phyloP scores from a whole-genome alignment of 148 eudicot species.

The Arctostaphylos glauca region DNA sequence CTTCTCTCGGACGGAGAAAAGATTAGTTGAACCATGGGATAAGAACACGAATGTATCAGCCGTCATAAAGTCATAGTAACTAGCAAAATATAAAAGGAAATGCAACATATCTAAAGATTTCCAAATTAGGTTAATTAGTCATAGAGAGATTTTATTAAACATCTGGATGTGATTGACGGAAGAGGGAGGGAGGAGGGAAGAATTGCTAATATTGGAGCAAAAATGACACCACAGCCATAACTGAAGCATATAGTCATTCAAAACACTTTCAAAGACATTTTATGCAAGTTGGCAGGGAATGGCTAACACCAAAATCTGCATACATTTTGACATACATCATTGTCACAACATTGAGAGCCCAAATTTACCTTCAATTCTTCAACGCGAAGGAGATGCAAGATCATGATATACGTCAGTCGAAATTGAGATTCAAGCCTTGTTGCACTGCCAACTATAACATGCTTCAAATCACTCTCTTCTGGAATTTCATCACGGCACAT shows the following conservation, averaged over 20 bases:
- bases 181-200: not conserved
- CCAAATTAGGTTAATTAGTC: not conserved
- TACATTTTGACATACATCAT: not conserved
- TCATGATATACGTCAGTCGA: constrained; percentile 96
- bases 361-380: constrained; percentile 86
- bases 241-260: not conserved
- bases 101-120: not conserved
- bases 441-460: constrained; percentile 80
- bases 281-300: not conserved
- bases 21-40: constrained; percentile 7
- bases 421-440: constrained; percentile 98
- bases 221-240: not conserved
- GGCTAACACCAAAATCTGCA: not conserved
- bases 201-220: not conserved
- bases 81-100: constrained; percentile 1
- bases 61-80: not conserved
- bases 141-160: not conserved
- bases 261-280: constrained; percentile 1
- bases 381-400: constrained; percentile 93
- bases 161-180: not conserved
- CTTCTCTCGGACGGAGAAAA: not conserved
- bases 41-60: not conserved
- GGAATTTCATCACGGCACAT: constrained; percentile 96
- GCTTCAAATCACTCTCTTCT: constrained; percentile 71
- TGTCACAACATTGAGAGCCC: not conserved